phyloP scores from a whole-genome alignment of 73 alveolate species.

The Symbiodinium natans region DNA sequence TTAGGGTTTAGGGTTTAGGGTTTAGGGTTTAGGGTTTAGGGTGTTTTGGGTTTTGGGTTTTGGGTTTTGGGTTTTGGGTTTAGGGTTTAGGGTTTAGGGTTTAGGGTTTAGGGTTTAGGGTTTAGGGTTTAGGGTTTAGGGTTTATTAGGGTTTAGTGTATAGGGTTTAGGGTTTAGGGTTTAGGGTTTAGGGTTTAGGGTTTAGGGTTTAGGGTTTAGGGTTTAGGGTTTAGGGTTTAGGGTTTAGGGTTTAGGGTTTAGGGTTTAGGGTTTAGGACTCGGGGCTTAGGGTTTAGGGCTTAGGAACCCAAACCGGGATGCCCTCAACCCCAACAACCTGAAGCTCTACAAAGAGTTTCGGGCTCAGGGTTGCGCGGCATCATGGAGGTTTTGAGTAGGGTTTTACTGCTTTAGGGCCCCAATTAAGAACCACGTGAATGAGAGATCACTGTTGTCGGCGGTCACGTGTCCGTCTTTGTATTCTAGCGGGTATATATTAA shows the following conservation, averaged over 20 bases:
- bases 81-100: too few species aligned
- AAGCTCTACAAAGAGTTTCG: background rate
- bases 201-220: background rate
- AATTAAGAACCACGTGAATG: too few species aligned
- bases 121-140: background rate
- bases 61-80: too few species aligned
- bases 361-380: background rate
- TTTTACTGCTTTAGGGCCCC: too few species aligned
- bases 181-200: background rate
- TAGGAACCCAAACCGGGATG: background rate
- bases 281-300: background rate
- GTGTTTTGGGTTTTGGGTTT: too few species aligned
- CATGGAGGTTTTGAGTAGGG: too few species aligned
- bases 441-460: too few species aligned
- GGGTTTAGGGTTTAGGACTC: too few species aligned
- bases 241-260: too few species aligned
- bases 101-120: background rate
- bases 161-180: background rate
- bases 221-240: background rate
- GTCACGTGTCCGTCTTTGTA: too few species aligned
- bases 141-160: background rate
- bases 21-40: too few species aligned
- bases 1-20: background rate
- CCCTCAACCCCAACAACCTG: background rate
- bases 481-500: too few species aligned